Conservation (phyloP, 1,284 basidiomycete genomes). For the Cystobasidium pallidum region DNA sequence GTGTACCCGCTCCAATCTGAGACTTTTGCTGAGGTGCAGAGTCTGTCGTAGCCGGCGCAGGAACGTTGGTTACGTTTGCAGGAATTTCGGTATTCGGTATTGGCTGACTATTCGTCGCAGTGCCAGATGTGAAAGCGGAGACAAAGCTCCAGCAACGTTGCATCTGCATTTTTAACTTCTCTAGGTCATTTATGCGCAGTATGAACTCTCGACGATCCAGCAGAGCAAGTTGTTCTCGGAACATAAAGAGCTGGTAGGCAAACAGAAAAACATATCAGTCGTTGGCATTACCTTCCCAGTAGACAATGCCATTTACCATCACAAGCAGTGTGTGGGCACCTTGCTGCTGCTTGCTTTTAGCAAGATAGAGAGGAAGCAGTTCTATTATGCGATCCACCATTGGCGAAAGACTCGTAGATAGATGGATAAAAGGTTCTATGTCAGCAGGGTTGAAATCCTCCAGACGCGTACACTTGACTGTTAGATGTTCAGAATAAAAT, state of each 20-base stretch:
- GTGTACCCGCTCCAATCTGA: constrained; percentile 11
- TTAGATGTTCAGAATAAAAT: background rate
- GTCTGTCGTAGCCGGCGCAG: background rate
- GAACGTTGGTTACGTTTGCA: constrained; percentile 5
- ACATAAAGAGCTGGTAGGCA: constrained; percentile 34
- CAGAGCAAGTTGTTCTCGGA: constrained; percentile 30
- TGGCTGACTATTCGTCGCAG: constrained; percentile 14
- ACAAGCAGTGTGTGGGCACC: constrained; percentile 47
- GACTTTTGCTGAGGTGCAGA: background rate
- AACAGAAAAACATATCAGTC: background rate
- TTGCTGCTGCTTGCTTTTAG: constrained; percentile 45
- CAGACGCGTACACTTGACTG: constrained; percentile 43
- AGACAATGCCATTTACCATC: constrained; percentile 46
- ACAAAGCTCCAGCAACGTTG: constrained; percentile 50
- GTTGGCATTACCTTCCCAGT: background rate
- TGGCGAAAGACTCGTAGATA: constrained; percentile 47
- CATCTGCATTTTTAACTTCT: constrained; percentile 49
- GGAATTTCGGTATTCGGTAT: constrained; percentile 16
- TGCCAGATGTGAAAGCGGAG: constrained; percentile 17
- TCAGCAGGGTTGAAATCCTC: constrained; percentile 45
- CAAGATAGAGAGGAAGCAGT: constrained; percentile 50
- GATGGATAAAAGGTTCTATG: constrained; percentile 39
- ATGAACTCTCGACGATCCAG: constrained; percentile 47
- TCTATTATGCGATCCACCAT: constrained; percentile 49
- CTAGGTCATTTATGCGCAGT: constrained; percentile 47